phyloP scores from a whole-genome alignment of 2,329 filamentous ascomycete genomes.

The Diaporthe longicolla region DNA sequence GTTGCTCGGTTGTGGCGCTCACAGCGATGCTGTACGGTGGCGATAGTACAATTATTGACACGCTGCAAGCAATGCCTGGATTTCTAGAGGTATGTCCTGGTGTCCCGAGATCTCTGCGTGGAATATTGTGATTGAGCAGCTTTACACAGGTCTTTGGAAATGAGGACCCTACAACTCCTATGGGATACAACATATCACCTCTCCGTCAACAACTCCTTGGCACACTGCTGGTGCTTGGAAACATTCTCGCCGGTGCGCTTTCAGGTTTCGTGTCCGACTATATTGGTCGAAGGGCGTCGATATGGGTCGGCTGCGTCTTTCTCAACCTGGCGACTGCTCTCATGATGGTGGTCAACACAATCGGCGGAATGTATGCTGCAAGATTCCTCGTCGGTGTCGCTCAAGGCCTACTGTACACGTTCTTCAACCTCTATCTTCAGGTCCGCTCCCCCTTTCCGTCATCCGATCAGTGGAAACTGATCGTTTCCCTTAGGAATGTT shows the following conservation, averaged over 20 bases:
- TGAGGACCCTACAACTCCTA: conserved; percentile 8
- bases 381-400: conserved; percentile 15
- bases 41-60: not conserved
- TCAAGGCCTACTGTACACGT: conserved; percentile 5
- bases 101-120: too few relatives aligned
- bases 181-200: conserved; percentile 19
- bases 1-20: conserved; percentile 5
- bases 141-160: conserved; percentile 12
- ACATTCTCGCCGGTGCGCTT: not conserved
- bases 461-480: not conserved
- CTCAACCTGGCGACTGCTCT: not conserved
- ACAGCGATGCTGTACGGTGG: conserved; percentile 12
- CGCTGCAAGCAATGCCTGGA: conserved; percentile 24
- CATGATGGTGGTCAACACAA: conserved; percentile 19
- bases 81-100: not conserved
- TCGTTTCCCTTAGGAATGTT: not conserved
- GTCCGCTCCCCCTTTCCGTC: not conserved
- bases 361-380: not conserved
- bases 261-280: conserved; percentile 6
- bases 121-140: not conserved
- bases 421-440: conserved; percentile 21
- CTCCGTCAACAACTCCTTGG: conserved; percentile 16
- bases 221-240: not conserved
- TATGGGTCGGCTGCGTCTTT: conserved; percentile 6
- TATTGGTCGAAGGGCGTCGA: conserved; percentile 7